phyloP scores from a whole-genome alignment of 2,329 filamentous ascomycete species.

The Arthrocladium fulminans region DNA sequence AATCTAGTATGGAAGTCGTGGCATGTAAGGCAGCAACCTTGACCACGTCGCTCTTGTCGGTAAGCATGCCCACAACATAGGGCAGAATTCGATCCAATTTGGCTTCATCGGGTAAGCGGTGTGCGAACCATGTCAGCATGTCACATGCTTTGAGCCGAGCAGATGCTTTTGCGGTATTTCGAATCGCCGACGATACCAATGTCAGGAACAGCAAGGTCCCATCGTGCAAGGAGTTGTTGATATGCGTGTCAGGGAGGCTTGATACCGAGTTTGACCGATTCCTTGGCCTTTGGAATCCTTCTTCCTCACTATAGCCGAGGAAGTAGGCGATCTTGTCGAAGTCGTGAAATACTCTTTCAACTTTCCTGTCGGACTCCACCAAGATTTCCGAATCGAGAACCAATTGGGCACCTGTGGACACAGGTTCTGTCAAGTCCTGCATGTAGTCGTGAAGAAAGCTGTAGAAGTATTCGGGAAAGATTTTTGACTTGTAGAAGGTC shows the following conservation, averaged over 20 bases:
- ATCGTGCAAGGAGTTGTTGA: conserved; percentile 62
- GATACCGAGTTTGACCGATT: conserved; percentile 24
- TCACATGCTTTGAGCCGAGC: conserved; percentile 84
- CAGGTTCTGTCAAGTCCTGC: conserved; percentile 86
- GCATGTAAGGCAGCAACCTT: conserved; percentile 76
- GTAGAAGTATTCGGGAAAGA: conserved; percentile 95
- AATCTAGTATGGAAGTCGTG: conserved; percentile 76
- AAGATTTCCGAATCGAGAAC: conserved; percentile 62
- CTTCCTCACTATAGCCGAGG: conserved; percentile 50
- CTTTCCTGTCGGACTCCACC: conserved; percentile 83
- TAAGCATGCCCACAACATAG: conserved; percentile 74
- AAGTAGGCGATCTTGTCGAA: conserved; percentile 98
- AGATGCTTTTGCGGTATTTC: conserved; percentile 81
- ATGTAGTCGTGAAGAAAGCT: conserved; percentile 97
- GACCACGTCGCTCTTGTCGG: conserved; percentile 74
- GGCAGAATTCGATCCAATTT: conserved; percentile 90
- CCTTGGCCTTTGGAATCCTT: not conserved
- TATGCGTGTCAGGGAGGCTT: conserved; percentile 28
- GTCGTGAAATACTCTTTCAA: conserved; percentile 84
- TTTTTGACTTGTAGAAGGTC: conserved; percentile 81
- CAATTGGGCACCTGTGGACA: conserved; percentile 64
- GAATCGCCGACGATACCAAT: conserved; percentile 75
- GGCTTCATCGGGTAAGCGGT: conserved; percentile 85
- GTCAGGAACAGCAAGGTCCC: conserved; percentile 89
- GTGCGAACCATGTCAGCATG: conserved; percentile 80